These are phyloP conservation scores for Lyophyllum semitale DNA, from an alignment of 768 basidiomycete genomes.

Conservation along the genomic window DNA sequence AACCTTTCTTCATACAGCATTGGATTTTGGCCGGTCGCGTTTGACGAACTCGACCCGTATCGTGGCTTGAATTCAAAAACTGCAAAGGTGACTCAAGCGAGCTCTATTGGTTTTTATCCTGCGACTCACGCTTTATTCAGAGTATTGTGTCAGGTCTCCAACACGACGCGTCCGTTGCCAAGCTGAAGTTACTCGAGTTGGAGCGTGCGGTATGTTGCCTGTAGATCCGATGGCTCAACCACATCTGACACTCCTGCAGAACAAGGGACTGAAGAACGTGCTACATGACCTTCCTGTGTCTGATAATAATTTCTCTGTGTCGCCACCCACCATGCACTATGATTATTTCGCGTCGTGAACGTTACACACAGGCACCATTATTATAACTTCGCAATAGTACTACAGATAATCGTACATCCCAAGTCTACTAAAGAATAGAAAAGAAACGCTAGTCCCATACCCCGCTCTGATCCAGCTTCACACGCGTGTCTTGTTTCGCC, in stretches of 20 bases:
- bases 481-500: constrained; percentile 73
- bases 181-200: constrained; percentile 67
- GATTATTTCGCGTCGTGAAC: constrained; percentile 3
- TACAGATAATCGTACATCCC: background rate
- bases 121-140: constrained; percentile 32
- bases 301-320: background rate
- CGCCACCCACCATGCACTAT: background rate
- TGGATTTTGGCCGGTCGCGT: constrained; percentile 57
- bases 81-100: constrained; percentile 52
- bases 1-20: constrained; percentile 25
- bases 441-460: constrained; percentile 52
- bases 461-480: constrained; percentile 60
- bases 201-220: constrained; percentile 60
- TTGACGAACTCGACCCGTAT: constrained; percentile 59
- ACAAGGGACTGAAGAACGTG: constrained; percentile 28
- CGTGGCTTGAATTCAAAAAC: constrained; percentile 77
- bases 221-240: background rate
- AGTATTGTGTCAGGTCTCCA: constrained; percentile 76
- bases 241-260: constrained; percentile 19
- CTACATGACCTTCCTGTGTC: background rate
- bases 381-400: background rate
- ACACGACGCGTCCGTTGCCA: constrained; percentile 59
- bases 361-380: background rate
- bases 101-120: background rate
- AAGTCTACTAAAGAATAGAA: background rate